Base-by-base conservation (phyloP, 352 stramenopile species). In the Pythium sp. region DNA sequence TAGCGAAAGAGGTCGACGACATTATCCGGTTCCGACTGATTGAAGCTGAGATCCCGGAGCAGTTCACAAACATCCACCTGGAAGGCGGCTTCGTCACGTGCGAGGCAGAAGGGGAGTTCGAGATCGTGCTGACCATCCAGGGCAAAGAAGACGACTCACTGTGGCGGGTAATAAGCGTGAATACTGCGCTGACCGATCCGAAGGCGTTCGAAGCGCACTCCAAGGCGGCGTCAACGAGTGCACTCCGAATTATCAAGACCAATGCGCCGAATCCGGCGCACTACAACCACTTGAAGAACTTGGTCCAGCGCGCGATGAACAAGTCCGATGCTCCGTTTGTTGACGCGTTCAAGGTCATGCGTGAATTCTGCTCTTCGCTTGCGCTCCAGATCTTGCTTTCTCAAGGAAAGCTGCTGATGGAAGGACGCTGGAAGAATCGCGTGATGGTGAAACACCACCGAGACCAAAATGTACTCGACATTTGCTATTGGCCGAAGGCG, bases 271-370 rank as follows among this genome's bases (percentile, higher is more conserved):
- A 77, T n/a, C 61, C 79, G 30, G 73, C 73, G 6, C 86, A 95
- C 65, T 93, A 92, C 73, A 89, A 91, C 58, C 87, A 95, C 66
- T 68, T 95, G 57, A 90, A 89, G 65, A 92, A 94, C 60, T 74
- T 95, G 32, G 84, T 95, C 56, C 87, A 95, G 62, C 86, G 83
- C 34, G 74, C 80, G n/a, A 93, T 95, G 81, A 94, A 94, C 73
- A 88, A 92, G 67, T 91, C 87, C n/a, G 74, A 84, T 11, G 82
- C 73, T 49, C 87, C 87, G 8, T 92, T 95, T 26, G 77, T 93
- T 26, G 84, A 90, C 63, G 87, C 87, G 14, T 92, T 92, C 63
- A 77, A 79, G 57, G 81, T 95, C 58, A 92, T 95, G 86, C 78
- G 83, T 24, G 84, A 94, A 65, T 95, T 95, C 62, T 93, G 86